Evolutionary conservation across 805 yeast genomes (phyloP).

Genomic region (Starmerella cellae): DNA sequence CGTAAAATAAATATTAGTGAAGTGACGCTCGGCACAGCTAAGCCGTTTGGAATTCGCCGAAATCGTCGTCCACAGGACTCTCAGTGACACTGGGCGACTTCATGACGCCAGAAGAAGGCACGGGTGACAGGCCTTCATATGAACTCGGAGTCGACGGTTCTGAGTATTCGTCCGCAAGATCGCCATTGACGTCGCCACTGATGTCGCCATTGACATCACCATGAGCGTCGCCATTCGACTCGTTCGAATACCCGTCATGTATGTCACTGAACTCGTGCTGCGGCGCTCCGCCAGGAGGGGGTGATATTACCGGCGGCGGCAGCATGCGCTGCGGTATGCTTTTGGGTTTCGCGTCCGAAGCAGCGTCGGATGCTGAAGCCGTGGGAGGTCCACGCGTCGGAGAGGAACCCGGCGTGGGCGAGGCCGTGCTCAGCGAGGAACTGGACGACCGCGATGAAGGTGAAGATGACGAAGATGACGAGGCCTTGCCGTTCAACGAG

Average conservation of each 20-base stretch:
- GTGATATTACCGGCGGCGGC: neutral
- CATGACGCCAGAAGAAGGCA: neutral
- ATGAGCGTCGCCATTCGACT: too few relatives aligned
- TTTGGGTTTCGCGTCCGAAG: neutral
- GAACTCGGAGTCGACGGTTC: constrained; percentile 1
- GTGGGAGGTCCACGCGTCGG: neutral
- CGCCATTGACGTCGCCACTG: neutral
- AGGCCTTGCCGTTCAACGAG: too few relatives aligned
- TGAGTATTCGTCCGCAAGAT: neutral
- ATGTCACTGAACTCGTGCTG: too few relatives aligned
- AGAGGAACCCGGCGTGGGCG: neutral
- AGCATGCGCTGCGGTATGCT: neutral
- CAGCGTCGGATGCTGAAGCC: neutral
- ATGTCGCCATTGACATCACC: too few relatives aligned
- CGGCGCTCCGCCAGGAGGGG: neutral
- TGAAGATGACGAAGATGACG: too few relatives aligned
- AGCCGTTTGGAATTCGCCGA: constrained; percentile 27
- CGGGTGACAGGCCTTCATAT: neutral
- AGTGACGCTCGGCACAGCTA: neutral
- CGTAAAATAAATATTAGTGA: too few relatives aligned
- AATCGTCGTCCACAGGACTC: constrained; percentile 24
- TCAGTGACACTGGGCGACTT: neutral
- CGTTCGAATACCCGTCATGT: too few relatives aligned
- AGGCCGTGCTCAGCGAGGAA: neutral
- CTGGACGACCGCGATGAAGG: too few relatives aligned